Percentiles rank a stretch among this genome's conserved stretches.
phyloP scores from a whole-genome alignment of 2,329 filamentous ascomycete species.

The Aquanectria penicillioides region DNA sequence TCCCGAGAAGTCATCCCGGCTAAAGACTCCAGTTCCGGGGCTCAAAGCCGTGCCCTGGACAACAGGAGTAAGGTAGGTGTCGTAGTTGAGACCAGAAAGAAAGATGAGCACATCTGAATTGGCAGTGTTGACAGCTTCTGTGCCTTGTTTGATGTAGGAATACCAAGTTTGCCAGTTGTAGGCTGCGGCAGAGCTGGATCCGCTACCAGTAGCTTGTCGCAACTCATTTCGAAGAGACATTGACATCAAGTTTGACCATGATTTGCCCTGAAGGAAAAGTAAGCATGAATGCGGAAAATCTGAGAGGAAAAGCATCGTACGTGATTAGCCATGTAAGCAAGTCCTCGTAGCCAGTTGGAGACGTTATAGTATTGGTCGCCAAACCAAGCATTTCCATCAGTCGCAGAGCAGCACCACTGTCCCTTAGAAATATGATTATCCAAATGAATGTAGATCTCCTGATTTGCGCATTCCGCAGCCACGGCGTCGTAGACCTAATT shows the following conservation, averaged over 20 bases:
- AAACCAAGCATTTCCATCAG: conserved; percentile 69
- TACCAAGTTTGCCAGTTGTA: conserved; percentile 71
- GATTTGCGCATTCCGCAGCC: conserved; percentile 64
- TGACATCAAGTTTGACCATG: conserved; percentile 59
- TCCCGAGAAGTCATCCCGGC: conserved; percentile 56
- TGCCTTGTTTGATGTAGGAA: conserved; percentile 57
- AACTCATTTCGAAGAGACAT: conserved; percentile 66
- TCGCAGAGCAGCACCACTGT: conserved; percentile 65
- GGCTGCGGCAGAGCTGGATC: conserved; percentile 35
- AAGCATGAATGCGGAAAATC: neutral
- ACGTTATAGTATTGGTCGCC: conserved; percentile 68
- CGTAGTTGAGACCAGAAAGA: conserved; percentile 67
- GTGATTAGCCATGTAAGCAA: conserved; percentile 68
- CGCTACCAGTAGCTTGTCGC: conserved; percentile 53
- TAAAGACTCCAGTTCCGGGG: conserved; percentile 57
- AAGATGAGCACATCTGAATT: conserved; percentile 66
- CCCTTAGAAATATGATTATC: conserved; percentile 71
- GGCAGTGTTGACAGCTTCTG: conserved; percentile 59
- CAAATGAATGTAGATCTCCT: conserved; percentile 66
- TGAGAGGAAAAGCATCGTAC: conserved; percentile 45
- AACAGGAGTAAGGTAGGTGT: conserved; percentile 64
- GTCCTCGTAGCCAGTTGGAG: conserved; percentile 68
- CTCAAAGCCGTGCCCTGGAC: conserved; percentile 58
- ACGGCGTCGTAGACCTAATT: conserved; percentile 64
- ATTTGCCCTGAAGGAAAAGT: conserved; percentile 48